Evolutionary conservation across 148 eudicot species (phyloP), one percentile per base, ranked within the genome.

Genomic region (Bassia scoparia): DNA sequence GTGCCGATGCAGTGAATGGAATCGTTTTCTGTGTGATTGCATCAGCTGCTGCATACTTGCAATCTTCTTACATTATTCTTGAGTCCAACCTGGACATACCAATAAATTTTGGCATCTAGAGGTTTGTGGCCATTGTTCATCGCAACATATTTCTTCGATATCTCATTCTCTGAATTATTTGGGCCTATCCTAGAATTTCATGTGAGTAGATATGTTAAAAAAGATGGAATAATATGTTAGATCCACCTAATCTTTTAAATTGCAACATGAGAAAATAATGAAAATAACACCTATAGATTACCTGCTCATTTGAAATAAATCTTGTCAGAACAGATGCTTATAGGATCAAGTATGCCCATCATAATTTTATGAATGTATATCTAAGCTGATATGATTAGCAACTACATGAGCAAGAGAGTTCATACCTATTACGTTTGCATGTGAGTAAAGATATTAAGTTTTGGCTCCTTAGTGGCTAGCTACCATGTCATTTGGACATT

Each of bases 81-180:
- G 50, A 50, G 38, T 70, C 74, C 79, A 76, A 76, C 79, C 67
- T 69, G 79, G 44, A 69, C 60, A 68, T 60, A 61, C n/a, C n/a
- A 24, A 29, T 48, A 31, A n/a, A n/a, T n/a, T n/a, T n/a, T n/a
- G n/a, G 73, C 67, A 31, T 49, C 68, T 21, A 38, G 43, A 49
- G 50, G 26, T 61, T 70, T 33, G 24, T 61, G 38, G 30, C 35
- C 61, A 31, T 46, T 58, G 9, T 61, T 59, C 34, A 59, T 59
- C 48, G 43, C 30, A 46, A 21, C 26, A 31, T 76, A 20, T 49
- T 17, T 27, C 29, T 38, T 44, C 56, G 44, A 43, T 67, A 44
- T 29, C 66, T 59, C 55, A 41, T 41, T 14, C 46, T 41, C 8
- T 58, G 66, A 48, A 55, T 67, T 41, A 0, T 67, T 37, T 20